Evolutionary conservation across 306 rosid genomes (phyloP), one percentile per base, ranked within the genome.

Genomic region (Delonix regia): DNA sequence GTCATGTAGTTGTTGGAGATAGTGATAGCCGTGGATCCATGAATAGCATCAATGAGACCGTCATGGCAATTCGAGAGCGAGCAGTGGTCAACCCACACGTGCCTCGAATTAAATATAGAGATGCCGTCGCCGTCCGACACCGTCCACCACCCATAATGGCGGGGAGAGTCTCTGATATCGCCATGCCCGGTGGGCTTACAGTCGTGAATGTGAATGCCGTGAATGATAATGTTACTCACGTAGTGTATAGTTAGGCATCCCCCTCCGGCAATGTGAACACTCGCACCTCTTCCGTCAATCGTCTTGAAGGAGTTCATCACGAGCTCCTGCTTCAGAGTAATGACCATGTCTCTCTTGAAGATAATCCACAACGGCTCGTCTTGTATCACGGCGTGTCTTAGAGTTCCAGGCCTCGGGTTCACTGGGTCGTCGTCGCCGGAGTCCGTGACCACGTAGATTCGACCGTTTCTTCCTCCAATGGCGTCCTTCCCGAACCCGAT

Each of bases 241-340:
- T 89, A 78, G 55, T 94, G 98, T 60, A 94, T 88, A 2, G 89
- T 94, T 0, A 94, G 77, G 87, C 98, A 94, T 0, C 96, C 91
- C 1, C 98, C 98, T 0, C 83, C 83, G 0, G 96, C 92, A 18
- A 94, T 83, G 84, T 94, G 98, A n/a, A 94, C 96, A 73, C 97
- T 91, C 0, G 93, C 91, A 15, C 98, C 98, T 4, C 98, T 82
- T 5, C 98, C 98, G 52, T 94, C 98, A 9, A 94, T 91, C 44
- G 98, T 94, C 73, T 94, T 94, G 86, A 87, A 91, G 0, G 97
- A 94, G 84, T 94, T 94, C 90, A 94, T 91, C 14, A 94, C 85
- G 0, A 94, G 90, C 76, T 91, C 96, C 51, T 94, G 67, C 24
- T 77, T 82, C 0, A 94, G 83, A 1, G 60, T 76, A 2, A 94